Evolutionary conservation across 2,329 filamentous ascomycete genomes (phyloP), one percentile per base, ranked within the genome.

Genomic region (Botrytis squamosa): DNA sequence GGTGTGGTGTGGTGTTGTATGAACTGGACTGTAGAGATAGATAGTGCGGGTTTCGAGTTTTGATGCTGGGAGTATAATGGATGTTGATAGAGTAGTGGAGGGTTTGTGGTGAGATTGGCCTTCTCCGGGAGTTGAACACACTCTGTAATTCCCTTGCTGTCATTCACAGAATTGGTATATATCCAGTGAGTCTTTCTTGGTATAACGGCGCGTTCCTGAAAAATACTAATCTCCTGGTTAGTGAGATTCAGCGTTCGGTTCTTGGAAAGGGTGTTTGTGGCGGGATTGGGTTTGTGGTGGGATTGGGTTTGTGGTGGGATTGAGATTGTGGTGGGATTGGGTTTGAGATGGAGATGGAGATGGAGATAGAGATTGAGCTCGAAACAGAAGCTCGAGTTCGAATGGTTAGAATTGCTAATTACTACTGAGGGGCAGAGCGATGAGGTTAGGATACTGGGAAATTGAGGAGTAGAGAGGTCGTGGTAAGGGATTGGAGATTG

Each of bases 141-240:
- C 29, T 71, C 57, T 36, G 70, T 63, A 59, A 29, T 73, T 49
- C 59, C 66, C 67, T 73, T 70, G 42, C 67, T 70, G 66, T 38
- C 33, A n/a, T 36, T 42, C 25, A 59, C 40, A 64, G 44, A 70
- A 42, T 70, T 38, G 63, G 49, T 44, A n/a, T 42, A 59, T 55
- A 25, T 55, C 29, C 18, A 60, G 72, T 74, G 62, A 66, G 72
- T 74, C 10, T 33, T 49, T 42, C 67, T 46, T 49, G 63, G 60
- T 52, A 5, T 14, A 55, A 29, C 57, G 59, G 59, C 68, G 40
- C 59, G 44, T 71, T 38, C 40, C 36, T 74, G 44, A 22, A 42
- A 12, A 44, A 20, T 38, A 72, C 72, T 67, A 46, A 74, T 42
- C 40, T 40, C 52, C 33, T 20, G 5, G 1, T 20, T 62, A 67